Evolutionary conservation across 441 rosid species (phyloP).

Genomic region (Populus hybrid): DNA sequence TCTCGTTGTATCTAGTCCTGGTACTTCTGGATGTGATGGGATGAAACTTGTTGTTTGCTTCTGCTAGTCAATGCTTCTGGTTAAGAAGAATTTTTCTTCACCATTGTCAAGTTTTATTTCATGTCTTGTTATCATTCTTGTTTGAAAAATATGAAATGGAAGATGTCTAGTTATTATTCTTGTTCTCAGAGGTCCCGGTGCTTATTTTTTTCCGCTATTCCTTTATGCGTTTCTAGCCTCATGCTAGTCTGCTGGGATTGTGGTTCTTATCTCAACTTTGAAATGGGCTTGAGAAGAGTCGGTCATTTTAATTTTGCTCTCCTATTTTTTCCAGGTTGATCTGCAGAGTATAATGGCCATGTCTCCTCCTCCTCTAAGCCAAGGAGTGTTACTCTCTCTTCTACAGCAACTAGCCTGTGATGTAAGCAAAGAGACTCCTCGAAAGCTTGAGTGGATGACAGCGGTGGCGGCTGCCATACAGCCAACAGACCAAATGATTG

Average conservation of each 20-base stretch:
- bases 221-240: neutral
- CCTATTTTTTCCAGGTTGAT: constrained; percentile 46
- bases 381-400: constrained; percentile 66
- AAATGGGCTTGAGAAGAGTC: neutral
- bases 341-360: constrained; percentile 40
- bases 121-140: no score
- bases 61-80: neutral
- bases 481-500: constrained; percentile 54
- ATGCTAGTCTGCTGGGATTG: neutral
- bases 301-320: neutral
- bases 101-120: neutral
- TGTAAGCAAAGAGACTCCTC: constrained; percentile 48
- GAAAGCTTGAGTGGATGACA: constrained; percentile 67
- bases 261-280: neutral
- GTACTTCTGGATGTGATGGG: neutral
- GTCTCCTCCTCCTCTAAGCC: constrained; percentile 55
- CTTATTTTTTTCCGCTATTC: neutral
- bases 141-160: no score
- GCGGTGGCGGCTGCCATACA: constrained; percentile 59
- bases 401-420: constrained; percentile 75
- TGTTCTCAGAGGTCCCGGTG: neutral
- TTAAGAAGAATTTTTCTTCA: neutral
- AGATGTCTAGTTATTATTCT: no score
- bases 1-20: neutral
- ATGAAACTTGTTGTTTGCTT: neutral